phyloP scores from a whole-genome alignment of 2,329 filamentous ascomycete species.

The Aspergillus ibericus region DNA sequence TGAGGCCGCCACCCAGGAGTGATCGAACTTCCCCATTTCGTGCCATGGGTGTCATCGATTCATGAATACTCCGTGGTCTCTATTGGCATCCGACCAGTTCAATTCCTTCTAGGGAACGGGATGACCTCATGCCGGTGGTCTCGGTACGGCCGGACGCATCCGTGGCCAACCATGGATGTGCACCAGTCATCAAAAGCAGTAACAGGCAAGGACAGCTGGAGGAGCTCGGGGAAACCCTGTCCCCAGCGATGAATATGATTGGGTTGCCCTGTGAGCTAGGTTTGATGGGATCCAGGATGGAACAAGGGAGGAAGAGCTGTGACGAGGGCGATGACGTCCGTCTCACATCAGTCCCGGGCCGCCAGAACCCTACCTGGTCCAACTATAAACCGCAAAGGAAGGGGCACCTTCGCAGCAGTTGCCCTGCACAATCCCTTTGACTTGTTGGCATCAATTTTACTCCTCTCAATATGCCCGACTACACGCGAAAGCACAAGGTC shows the following conservation, averaged over 20 bases:
- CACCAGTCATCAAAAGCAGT: background rate
- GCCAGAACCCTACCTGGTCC: background rate
- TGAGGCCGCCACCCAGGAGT: too few species aligned
- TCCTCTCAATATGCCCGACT: background rate
- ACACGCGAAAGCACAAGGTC: conserved; percentile 17
- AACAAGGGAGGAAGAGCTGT: background rate
- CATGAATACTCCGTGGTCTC: too few species aligned
- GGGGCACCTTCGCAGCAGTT: background rate
- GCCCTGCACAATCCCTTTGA: too few species aligned
- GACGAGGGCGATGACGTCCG: background rate
- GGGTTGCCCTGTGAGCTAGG: background rate
- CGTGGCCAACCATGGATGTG: background rate
- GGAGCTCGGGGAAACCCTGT: too few species aligned
- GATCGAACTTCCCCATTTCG: too few species aligned
- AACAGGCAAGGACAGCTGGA: background rate
- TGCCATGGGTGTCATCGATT: too few species aligned
- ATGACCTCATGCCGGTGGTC: background rate
- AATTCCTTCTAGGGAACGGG: background rate
- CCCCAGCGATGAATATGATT: background rate
- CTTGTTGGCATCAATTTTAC: background rate
- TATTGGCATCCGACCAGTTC: too few species aligned
- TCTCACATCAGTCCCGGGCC: background rate
- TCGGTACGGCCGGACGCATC: background rate
- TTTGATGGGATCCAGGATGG: background rate
- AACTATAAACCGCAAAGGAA: background rate